Evolutionary conservation across 768 basidiomycete species (phyloP), one percentile per base, ranked within the genome.

Genomic region (Austroboletus eburneus): DNA sequence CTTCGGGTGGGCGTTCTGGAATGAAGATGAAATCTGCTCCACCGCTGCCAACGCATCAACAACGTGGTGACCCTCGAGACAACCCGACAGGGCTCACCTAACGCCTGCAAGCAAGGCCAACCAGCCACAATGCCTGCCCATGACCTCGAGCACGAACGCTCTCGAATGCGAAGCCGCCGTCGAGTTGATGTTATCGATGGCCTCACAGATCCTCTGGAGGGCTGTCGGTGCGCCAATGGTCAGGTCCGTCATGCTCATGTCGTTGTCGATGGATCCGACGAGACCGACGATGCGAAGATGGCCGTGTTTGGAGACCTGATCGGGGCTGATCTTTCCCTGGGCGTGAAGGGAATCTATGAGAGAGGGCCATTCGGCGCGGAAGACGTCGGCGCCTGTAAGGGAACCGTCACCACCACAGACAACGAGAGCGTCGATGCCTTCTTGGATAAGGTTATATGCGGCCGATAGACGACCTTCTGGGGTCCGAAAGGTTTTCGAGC

Each of bases 61-160:
- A 63, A 41, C 35, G 24, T 35, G 42, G 9, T 2, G 20, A 10
- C 24, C 30, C 23, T 22, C 20, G 18, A 23, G 21, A 18, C 2
- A 16, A 27, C 37, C 7, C 6, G 14, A 32, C 4, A 14, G 27
- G 4, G 71, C 80, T 48, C 58, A 88, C 85, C 88, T 89, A 41
- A 97, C 86, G 51, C 88, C 93, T 10, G 93, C 96, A 59, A 93
- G 76, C 20, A 98, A 73, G 3, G 96, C 93, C 16, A 98, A 74
- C 96, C 96, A 99, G n/a, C 96, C 96, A 67, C 96, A 98, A 64
- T 98, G 91, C 46, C 95, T 74, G n/a, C 96, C 96, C 96, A 98
- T 99, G 43, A 98, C 96, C 67, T 98, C 96, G 33, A 99, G 76
- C 34, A 99, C 94, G 66, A 99, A 99, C 0, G 96, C 96, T 47